Evolutionary conservation across 495 filamentous ascomycete genomes (phyloP), one percentile per base, ranked within the genome.

Genomic region (Lepidopterella palustris): DNA sequence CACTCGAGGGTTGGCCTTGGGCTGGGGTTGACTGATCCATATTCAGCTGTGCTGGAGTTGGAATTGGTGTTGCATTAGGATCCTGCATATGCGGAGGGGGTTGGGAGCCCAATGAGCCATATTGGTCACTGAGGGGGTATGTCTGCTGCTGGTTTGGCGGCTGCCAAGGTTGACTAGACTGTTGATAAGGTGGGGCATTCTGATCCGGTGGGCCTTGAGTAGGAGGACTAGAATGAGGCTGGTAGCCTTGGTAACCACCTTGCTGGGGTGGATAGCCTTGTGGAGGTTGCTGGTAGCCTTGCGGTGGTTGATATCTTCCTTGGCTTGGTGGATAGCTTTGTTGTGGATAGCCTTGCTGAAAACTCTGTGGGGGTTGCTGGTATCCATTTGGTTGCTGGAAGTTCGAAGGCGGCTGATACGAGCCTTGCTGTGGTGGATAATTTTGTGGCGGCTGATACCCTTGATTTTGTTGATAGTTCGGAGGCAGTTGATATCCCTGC

Each of bases 221-320:
- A 32, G 55, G 55, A 13, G 21, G 45, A 18, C 32, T 39, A 25
- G 62, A 40, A 28, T 57, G 54, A 29, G 55, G 25, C 49, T 55
- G 61, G 60, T 63, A 66, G n/a, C 59, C 62, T 52, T 60, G 61
- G 32, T 60, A 63, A 20, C 53, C 5, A n/a, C 11, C 39, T 31
- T 61, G 57, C 18, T 57, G 40, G 10, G 53, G 62, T 40, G 55
- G 60, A 29, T 68, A 66, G 11, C 39, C 26, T 29, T 51, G 63
- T 47, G 56, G 58, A 20, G 65, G 57, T 50, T 61, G 64, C 47
- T 55, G 62, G 39, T 65, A 60, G 40, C 21, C 53, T 48, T 59
- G 66, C 11, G 53, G 47, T 21, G 53, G 60, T 15, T 47, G 53
- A 45, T 58, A 60, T 11, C 35, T 29, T 18, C 42, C 56, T 50